Evolutionary conservation across 768 basidiomycete genomes (phyloP), one percentile per base, ranked within the genome.

Genomic region (Russula compacta): DNA sequence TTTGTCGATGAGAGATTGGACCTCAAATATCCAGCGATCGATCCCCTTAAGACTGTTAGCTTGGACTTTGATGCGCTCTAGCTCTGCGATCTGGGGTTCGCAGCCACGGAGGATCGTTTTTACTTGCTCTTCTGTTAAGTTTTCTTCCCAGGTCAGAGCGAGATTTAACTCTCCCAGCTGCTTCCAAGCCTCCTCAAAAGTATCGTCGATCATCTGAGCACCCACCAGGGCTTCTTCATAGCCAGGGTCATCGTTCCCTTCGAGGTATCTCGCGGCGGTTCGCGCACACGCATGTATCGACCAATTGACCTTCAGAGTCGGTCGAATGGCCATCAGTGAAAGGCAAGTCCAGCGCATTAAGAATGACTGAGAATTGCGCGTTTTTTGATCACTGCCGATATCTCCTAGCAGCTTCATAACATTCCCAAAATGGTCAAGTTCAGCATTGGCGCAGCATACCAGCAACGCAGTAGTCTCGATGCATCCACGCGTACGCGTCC

Each of bases 281-380:
- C 24, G n/a, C 10, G 60, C 52, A 32, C 56, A 19, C 2, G 64
- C 53, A n/a, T 29, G 24, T 11, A 36, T n/a, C 24, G 36, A 9
- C 19, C 11, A 11, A 3, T 39, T 24, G n/a, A 10, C 15, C 2
- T 38, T 32, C 4, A 66, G 21, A 33, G 38, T 39, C 54, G 19
- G 24, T 17, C 52, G 58, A 11, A 48, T 29, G 5, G 56, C 38
- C 47, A 61, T 12, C 11, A 65, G 9, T 1, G 64, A 48, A 29
- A 65, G 60, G 15, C 56, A 65, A 17, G 56, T 65, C 64, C 64
- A 65, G 36, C 60, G 56, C 12, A 48, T 36, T 4, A 50, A 19
- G 39, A 65, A 65, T 11, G 38, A 50, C 24, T 15, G 43, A 21
- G 29, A 44, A 12, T 53, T 50, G 0, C 35, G 15, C 12, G 50